These are phyloP conservation scores for Penstemon barbatus DNA, from an alignment of 257 asterid genomes.

Conservation along the genomic window DNA sequence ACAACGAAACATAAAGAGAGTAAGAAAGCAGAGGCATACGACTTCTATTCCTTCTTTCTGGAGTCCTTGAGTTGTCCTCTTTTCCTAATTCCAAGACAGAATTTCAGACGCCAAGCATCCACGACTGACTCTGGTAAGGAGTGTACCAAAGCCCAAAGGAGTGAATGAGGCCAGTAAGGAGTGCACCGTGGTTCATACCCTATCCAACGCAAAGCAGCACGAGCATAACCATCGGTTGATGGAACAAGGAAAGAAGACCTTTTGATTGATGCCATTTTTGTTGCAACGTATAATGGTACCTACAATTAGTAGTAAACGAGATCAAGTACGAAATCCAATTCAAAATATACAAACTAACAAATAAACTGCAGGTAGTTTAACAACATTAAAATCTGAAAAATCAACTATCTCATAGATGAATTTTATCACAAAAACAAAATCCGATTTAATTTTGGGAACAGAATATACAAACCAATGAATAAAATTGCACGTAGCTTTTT, in stretches of 20 bases:
- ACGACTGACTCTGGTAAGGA: slow-evolving; percentile 62
- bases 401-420: no score
- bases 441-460: no score
- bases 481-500: no score
- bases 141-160: slow-evolving; percentile 63
- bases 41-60: slow-evolving; percentile 65
- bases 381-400: no score
- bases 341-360: no score
- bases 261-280: slow-evolving; percentile 94
- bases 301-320: slow-evolving; percentile 15
- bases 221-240: slow-evolving; percentile 85
- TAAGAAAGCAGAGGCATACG: not conserved
- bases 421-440: no score
- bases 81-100: slow-evolving; percentile 71
- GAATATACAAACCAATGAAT: no score
- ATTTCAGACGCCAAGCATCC: slow-evolving; percentile 80
- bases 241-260: slow-evolving; percentile 90
- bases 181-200: slow-evolving; percentile 97
- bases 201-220: slow-evolving; percentile 74
- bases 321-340: no score
- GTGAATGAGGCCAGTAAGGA: slow-evolving; percentile 95
- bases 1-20: not conserved
- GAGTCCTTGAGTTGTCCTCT: slow-evolving; percentile 80
- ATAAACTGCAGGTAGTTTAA: no score
- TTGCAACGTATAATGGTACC: slow-evolving; percentile 95